These are phyloP conservation scores for Alternaria tenuissima DNA, from an alignment of 2,329 filamentous ascomycete genomes.

Conservation along the genomic window DNA sequence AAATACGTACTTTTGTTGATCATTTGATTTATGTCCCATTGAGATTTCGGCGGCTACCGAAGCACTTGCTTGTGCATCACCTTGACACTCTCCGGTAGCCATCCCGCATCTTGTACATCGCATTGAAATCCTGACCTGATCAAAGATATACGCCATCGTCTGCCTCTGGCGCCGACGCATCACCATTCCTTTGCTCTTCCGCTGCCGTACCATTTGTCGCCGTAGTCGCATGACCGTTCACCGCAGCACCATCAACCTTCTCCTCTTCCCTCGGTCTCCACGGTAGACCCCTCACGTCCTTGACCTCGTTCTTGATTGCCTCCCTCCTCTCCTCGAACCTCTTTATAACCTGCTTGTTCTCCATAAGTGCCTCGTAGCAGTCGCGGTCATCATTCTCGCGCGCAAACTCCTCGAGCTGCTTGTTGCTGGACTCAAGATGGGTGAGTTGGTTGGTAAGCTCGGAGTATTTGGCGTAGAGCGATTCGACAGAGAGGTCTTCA, in stretches of 20 bases:
- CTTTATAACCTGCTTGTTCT: constrained; percentile 74
- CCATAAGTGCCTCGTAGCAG: constrained; percentile 75
- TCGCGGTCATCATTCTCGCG: constrained; percentile 67
- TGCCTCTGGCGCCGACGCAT: background rate
- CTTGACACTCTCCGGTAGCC: background rate
- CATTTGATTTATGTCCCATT: background rate
- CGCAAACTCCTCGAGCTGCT: constrained; percentile 71
- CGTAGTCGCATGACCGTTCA: background rate
- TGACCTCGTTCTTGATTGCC: constrained; percentile 71
- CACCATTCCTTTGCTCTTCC: background rate
- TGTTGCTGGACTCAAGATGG: constrained; percentile 77
- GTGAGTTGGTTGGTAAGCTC: constrained; percentile 78
- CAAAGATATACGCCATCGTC: constrained; percentile 13
- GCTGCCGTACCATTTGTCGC: background rate
- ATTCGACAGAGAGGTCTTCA: constrained; percentile 69
- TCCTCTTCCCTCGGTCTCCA: constrained; percentile 55
- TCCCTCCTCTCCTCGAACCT: constrained; percentile 72
- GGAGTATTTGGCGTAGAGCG: constrained; percentile 76
- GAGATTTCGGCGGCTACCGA: background rate
- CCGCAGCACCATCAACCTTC: constrained; percentile 1
- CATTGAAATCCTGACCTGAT: background rate
- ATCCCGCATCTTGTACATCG: background rate
- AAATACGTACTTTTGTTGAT: background rate
- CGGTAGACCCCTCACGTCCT: constrained; percentile 63
- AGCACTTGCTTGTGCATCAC: background rate